Conservation (phyloP, 1,284 basidiomycete genomes). For the Coniferiporia weirii region DNA sequence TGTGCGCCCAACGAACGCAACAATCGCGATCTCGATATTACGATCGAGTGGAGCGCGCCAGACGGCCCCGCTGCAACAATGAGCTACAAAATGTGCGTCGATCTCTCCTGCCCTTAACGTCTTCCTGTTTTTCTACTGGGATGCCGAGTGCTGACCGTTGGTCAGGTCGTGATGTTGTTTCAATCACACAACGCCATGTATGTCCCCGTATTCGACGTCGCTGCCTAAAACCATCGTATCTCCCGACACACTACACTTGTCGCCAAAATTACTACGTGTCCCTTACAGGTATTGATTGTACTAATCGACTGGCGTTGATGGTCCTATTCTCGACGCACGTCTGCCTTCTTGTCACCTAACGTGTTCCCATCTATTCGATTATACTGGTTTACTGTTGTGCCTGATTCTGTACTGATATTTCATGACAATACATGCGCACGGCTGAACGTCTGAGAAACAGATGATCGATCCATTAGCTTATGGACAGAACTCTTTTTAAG, state of each 20-base stretch:
- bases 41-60: conserved; percentile 60
- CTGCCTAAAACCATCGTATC: background rate
- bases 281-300: background rate
- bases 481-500: too few relatives aligned
- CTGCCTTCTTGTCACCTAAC: background rate
- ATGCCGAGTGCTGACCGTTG: conserved; percentile 7
- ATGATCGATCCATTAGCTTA: too few relatives aligned
- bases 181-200: background rate
- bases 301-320: background rate
- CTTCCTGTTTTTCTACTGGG: background rate
- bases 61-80: conserved; percentile 37
- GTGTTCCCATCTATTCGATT: background rate
- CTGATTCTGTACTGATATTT: background rate
- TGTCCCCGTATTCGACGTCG: background rate
- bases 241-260: background rate
- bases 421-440: background rate
- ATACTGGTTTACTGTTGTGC: background rate
- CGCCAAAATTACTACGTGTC: background rate
- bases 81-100: conserved; percentile 75
- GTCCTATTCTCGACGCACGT: background rate
- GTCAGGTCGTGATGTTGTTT: conserved; percentile 8
- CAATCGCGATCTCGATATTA: conserved; percentile 90
- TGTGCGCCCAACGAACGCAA: conserved; percentile 88
- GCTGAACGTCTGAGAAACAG: background rate
- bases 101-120: conserved; percentile 23